Evolutionary conservation across 2,329 filamentous ascomycete genomes (phyloP), one percentile per base, ranked within the genome.

Genomic region (Calonectria crousiana): DNA sequence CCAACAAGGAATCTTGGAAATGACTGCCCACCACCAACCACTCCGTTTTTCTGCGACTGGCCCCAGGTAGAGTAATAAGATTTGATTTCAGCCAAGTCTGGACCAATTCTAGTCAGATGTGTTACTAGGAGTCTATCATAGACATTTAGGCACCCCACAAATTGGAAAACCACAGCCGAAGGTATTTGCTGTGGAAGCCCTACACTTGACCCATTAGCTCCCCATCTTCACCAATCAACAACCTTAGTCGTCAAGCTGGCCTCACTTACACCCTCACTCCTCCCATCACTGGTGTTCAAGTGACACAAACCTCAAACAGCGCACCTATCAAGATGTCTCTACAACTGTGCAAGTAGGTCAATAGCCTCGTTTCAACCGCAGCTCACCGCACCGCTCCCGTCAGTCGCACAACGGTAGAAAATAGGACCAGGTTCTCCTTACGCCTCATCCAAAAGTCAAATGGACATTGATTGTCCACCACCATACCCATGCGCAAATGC

Each of bases 311-410:
- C 14, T 32, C 51, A 26, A 23, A 65, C 49, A 41, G 13, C 44
- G 51, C 36, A 28, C 58, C 28, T 28, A 53, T 47, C 14, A 18
- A 32, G 14, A 30, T 30, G 14, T 34, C 36, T 52, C 32, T 26
- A 36, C 26, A 60, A 23, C 32, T 10, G 52, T 28, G 18, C 52
- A 34, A 34, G 6, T 16, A 56, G 10, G 18, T 10, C 51, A 53
- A 58, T 68, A 69, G 32, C 41, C 41, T 62, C 38, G 44, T 68
- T 56, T 56, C 66, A 58, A 56, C 26, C 66, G 10, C 36, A 56
- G 41, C 34, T 32, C 51, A n/a, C 26, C 8, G 26, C n/a, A 20
- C 18, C 32, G 28, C 51, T 30, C 28, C 6, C n/a, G 38, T 23
- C 52, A 26, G 32, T 52, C 30, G 34, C 52, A 62, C 26, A 60